phyloP scores from a whole-genome alignment of 2,329 filamentous ascomycete genomes.

The Lojkania enalia region DNA sequence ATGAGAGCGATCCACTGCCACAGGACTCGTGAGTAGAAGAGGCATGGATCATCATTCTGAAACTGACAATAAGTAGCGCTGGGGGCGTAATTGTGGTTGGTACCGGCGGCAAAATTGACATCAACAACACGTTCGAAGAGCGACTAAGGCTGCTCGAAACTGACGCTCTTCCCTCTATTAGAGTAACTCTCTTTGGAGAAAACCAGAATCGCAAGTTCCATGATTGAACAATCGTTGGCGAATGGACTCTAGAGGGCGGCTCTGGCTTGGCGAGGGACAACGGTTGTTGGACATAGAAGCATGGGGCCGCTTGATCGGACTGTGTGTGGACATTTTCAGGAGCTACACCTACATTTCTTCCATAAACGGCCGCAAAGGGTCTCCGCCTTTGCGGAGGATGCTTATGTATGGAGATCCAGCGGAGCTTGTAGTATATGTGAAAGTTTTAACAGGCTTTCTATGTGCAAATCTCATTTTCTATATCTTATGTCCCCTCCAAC shows the following conservation, averaged over 20 bases:
- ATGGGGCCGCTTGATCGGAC: background rate
- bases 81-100: conserved; percentile 83
- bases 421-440: conserved; percentile 23
- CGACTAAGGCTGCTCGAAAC: conserved; percentile 82
- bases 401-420: background rate
- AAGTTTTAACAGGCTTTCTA: conserved; percentile 15
- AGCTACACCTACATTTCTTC: background rate
- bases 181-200: conserved; percentile 86
- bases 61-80: conserved; percentile 59
- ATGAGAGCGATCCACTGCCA: conserved; percentile 77
- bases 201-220: conserved; percentile 96
- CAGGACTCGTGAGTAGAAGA: conserved; percentile 74
- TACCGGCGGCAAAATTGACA: conserved; percentile 89
- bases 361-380: conserved; percentile 3
- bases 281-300: background rate
- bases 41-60: background rate
- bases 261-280: background rate
- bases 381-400: conserved; percentile 10
- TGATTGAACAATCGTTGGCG: conserved; percentile 69
- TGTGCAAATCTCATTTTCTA: conserved; percentile 11
- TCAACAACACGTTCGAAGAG: conserved; percentile 98
- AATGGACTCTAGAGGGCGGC: background rate
- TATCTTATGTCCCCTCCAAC: background rate
- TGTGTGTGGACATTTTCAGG: background rate
- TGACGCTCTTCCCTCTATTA: conserved; percentile 80